Evolutionary conservation across 2,329 filamentous ascomycete species (phyloP), one percentile per base, ranked within the genome.

Genomic region (Zasmidium citrigriseum): DNA sequence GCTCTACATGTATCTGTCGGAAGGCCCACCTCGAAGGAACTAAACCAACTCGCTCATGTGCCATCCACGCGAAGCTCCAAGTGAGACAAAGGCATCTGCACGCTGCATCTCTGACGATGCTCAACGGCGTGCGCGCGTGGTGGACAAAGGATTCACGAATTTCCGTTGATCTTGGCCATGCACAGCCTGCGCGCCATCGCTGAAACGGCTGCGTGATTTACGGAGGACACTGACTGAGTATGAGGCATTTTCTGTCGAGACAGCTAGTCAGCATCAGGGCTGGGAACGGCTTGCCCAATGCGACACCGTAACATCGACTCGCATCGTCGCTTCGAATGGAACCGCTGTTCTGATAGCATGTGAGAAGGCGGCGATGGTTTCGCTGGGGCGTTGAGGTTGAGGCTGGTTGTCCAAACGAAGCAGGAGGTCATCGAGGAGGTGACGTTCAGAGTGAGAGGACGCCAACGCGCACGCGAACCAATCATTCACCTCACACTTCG

Each of bases 181-280:
- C n/a, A 44, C 50, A 52, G 34, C 34, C 50, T 25, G 20, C 50
- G n/a, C 14, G 34, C 34, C 29, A 44, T 16, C 23, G 22, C 50
- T 16, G n/a, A 51, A 38, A 27, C 24, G 25, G 48, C 16, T 34
- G 48, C 27, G 48, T 34, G 48, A 38, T 51, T 51, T 51, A 24
- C 20, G 21, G n/a, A n/a, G n/a, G n/a, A n/a, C n/a, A n/a, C n/a
- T n/a, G n/a, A 20, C 14, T 51, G 12, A 41, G 52, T 52, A 52
- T 52, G 57, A 59, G 57, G 46, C 46, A 59, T 59, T 59, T 59
- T 59, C 51, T 21, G 44, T 22, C 38, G 21, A n/a, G 34, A 16
- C 14, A 4, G 34, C 34, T 41, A 41, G 34, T 41, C 34, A 41
- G 34, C 34, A 41, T 41, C 14, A 4, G 34, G 34, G 34, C 54